Percentiles rank a stretch among this genome's conserved stretches.
Evolutionary conservation across 192 early-diverging fungal species (phyloP).

Genomic region (Gaertneriomyces sp.): DNA sequence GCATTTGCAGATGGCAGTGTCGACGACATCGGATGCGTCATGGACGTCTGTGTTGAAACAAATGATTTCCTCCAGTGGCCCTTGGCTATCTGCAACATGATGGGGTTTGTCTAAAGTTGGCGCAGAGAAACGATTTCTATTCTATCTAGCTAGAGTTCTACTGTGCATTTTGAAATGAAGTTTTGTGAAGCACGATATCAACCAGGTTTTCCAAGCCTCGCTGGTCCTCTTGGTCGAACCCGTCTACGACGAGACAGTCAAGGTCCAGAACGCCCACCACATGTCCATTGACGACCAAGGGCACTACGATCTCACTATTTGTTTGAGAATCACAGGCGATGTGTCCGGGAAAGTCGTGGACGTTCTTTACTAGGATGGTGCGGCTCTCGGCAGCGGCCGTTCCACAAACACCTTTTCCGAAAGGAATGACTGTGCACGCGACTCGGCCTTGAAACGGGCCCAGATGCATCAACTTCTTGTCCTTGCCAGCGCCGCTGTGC

Average conservation of each 20-base stretch:
- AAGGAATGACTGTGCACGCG: slow-evolving; percentile 80
- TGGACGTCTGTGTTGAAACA: slow-evolving; percentile 31
- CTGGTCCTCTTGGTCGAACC: slow-evolving; percentile 40
- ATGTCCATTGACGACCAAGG: slow-evolving; percentile 44
- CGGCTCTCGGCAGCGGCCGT: slow-evolving; percentile 59
- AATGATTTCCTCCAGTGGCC: slow-evolving; percentile 23
- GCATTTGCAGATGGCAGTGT: slow-evolving; percentile 20
- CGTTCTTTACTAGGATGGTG: slow-evolving; percentile 70
- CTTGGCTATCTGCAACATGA: slow-evolving; percentile 22
- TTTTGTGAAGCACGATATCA: neutral
- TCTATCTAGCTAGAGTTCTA: too few relatives aligned
- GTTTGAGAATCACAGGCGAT: slow-evolving; percentile 88
- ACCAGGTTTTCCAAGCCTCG: slow-evolving; percentile 43
- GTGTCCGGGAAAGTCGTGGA: slow-evolving; percentile 79
- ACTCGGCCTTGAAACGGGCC: slow-evolving; percentile 88
- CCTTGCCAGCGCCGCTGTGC: slow-evolving; percentile 3
- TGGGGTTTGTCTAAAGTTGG: neutral
- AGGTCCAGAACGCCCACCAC: slow-evolving; percentile 45
- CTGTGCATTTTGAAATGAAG: too few relatives aligned
- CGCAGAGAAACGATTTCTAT: too few relatives aligned
- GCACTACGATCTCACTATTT: slow-evolving; percentile 84
- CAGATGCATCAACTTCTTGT: slow-evolving; percentile 49
- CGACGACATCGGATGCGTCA: slow-evolving; percentile 17
- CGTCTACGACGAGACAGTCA: slow-evolving; percentile 35
- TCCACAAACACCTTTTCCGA: slow-evolving; percentile 88